phyloP scores from a whole-genome alignment of 176 grass and related monocot genomes.

The Carex kokanica region DNA sequence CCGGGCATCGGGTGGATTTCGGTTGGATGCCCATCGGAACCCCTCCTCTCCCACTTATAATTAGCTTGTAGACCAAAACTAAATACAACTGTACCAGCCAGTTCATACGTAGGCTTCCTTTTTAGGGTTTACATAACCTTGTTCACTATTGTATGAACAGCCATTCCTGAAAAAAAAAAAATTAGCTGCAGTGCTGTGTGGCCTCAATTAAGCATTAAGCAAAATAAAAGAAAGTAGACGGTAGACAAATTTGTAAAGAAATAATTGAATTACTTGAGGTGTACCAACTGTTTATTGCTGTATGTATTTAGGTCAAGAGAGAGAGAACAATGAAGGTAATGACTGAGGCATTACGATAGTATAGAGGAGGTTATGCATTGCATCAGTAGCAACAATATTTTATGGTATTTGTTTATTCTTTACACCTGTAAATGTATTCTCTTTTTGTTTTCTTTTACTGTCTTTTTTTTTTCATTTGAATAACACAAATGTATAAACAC shows the following conservation, averaged over 20 bases:
- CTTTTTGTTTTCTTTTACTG: background rate
- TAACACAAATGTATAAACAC: background rate
- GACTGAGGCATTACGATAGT: constrained; percentile 10
- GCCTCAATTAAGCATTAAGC: background rate
- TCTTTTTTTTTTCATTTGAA: background rate
- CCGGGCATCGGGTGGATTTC: no score
- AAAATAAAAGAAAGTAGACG: background rate
- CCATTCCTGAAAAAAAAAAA: background rate
- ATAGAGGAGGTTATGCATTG: constrained; percentile 18
- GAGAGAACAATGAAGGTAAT: background rate
- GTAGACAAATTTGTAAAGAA: background rate
- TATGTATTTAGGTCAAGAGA: constrained; percentile 9
- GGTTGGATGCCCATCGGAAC: no score
- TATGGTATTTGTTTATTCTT: constrained; percentile 29
- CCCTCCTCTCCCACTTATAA: background rate
- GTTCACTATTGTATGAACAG: background rate
- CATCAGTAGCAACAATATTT: constrained; percentile 15
- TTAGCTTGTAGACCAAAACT: background rate
- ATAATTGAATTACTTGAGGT: constrained; percentile 5
- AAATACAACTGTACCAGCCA: background rate
- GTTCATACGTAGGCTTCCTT: background rate
- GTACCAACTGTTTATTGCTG: background rate
- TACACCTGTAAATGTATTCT: constrained; percentile 22
- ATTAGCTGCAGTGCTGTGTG: background rate
- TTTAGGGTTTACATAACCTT: background rate